A percentile compares a stretch with the other conserved stretches of the same genome.
Evolutionary conservation across 495 filamentous ascomycete genomes (phyloP).

Genomic region (Lasiosphaeria miniovina): DNA sequence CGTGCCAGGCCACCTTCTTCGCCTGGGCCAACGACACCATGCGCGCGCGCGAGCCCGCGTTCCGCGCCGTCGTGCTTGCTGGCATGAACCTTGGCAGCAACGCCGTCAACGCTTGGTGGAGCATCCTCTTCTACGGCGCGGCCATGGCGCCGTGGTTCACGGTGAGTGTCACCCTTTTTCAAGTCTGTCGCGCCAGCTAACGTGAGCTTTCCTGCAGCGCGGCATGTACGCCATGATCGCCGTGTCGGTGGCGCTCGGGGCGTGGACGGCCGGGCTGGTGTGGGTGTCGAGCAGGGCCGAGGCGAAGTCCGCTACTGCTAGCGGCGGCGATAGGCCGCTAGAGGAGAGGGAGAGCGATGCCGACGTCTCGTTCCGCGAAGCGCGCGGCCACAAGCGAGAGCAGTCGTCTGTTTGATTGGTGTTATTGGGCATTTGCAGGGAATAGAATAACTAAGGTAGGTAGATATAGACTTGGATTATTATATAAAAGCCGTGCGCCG

Average conservation of each 20-base stretch:
- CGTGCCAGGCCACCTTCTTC: slow-evolving; percentile 59
- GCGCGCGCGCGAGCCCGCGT: slow-evolving; percentile 42
- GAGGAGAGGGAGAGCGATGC: too few species aligned
- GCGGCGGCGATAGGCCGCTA: too few species aligned
- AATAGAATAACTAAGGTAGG: too few species aligned
- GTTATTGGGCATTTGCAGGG: too few species aligned
- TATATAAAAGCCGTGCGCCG: too few species aligned
- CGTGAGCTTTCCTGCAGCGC: slow-evolving; percentile 22
- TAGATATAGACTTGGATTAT: too few species aligned
- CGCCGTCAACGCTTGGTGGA: slow-evolving; percentile 62
- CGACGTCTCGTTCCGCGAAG: too few species aligned
- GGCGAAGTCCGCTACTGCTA: too few species aligned
- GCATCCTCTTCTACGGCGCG: slow-evolving; percentile 61
- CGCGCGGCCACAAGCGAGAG: too few species aligned
- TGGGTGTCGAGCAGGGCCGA: slow-evolving; percentile 36
- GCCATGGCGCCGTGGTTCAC: slow-evolving; percentile 57
- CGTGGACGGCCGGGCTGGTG: slow-evolving; percentile 50
- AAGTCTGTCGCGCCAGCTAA: not conserved
- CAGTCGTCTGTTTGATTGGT: too few species aligned
- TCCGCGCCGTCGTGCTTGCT: slow-evolving; percentile 50
- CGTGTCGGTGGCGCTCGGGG: slow-evolving; percentile 46
- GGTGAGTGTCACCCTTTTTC: slow-evolving; percentile 26
- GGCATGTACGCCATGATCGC: slow-evolving; percentile 62
- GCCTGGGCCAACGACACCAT: slow-evolving; percentile 61
- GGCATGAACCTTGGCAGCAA: slow-evolving; percentile 59